A percentile compares a stretch with the other conserved stretches of the same genome.
phyloP scores from a whole-genome alignment of 202 grass and related monocot genomes.

The Hordeum pubiflorum region DNA sequence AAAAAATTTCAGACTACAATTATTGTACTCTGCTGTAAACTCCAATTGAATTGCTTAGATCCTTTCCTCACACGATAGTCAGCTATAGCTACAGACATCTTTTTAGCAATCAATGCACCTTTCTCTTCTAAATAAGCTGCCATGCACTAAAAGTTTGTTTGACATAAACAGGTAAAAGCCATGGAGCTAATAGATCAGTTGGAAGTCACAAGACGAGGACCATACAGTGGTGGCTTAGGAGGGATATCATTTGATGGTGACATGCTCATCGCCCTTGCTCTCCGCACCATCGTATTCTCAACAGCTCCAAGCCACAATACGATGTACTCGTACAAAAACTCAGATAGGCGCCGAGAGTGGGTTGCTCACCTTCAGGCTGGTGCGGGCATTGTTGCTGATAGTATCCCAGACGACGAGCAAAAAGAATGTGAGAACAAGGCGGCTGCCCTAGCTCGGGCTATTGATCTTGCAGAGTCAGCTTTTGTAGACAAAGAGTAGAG shows the following conservation, averaged over 20 bases:
- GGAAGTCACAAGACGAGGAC: constrained; percentile 82
- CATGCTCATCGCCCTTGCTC: constrained; percentile 69
- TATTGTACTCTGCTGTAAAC: neutral
- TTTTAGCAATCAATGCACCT: neutral
- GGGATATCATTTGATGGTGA: constrained; percentile 81
- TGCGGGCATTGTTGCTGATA: constrained; percentile 92
- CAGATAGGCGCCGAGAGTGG: constrained; percentile 67
- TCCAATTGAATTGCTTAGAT: neutral
- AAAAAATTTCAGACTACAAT: neutral
- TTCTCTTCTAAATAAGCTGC: neutral
- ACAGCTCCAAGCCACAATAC: constrained; percentile 51
- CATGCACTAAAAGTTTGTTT: constrained; percentile 16
- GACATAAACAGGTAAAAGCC: constrained; percentile 66
- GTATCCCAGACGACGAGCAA: constrained; percentile 76
- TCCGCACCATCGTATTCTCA: constrained; percentile 83
- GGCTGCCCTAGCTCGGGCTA: constrained; percentile 71
- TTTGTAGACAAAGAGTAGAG: constrained; percentile 60
- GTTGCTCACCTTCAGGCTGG: constrained; percentile 92
- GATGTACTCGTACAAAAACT: constrained; percentile 49
- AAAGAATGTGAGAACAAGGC: constrained; percentile 92
- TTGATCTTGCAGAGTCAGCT: constrained; percentile 85
- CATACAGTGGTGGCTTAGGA: constrained; percentile 89
- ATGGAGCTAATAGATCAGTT: constrained; percentile 92
- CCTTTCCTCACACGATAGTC: neutral
- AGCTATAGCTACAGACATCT: neutral